These are phyloP conservation scores for Aciculosporium take DNA, from an alignment of 2,329 filamentous ascomycete genomes.

Conservation along the genomic window DNA sequence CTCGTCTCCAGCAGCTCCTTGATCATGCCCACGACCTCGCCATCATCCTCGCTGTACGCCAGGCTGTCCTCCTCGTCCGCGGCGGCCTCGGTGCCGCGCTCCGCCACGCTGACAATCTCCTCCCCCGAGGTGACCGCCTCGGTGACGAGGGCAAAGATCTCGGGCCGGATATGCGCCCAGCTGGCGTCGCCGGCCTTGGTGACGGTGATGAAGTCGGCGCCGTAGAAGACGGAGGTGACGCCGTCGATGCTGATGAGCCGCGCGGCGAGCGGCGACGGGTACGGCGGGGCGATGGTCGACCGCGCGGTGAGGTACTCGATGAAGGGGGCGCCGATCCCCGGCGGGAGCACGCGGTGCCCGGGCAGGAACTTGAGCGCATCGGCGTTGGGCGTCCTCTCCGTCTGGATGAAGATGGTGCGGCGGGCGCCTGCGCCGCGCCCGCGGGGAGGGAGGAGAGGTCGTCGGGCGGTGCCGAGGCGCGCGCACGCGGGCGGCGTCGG, in stretches of 20 bases:
- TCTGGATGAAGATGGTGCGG: conserved; percentile 94
- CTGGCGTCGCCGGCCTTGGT: conserved; percentile 78
- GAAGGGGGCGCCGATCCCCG: conserved; percentile 57
- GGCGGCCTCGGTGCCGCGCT: conserved; percentile 32
- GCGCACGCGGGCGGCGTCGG: conserved; percentile 4
- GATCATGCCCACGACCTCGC: conserved; percentile 94
- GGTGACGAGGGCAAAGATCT: conserved; percentile 89
- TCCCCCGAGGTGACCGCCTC: conserved; percentile 79
- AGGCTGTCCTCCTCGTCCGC: conserved; percentile 48
- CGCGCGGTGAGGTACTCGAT: conserved; percentile 86
- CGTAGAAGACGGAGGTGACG: conserved; percentile 90
- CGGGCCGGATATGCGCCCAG: conserved; percentile 90
- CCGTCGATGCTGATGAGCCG: conserved; percentile 88
- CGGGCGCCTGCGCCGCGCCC: conserved; percentile 8
- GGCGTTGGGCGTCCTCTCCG: conserved; percentile 84
- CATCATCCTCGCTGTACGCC: conserved; percentile 77
- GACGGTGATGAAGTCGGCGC: conserved; percentile 89
- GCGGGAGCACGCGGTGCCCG: conserved; percentile 72
- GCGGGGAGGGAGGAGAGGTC: background rate
- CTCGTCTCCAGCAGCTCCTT: conserved; percentile 93
- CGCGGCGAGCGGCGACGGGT: conserved; percentile 82
- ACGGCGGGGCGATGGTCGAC: conserved; percentile 72
- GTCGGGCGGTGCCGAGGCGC: conserved; percentile 5
- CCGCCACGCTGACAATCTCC: conserved; percentile 59
- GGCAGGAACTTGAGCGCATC: conserved; percentile 95